Base-by-base conservation (phyloP, 2,329 filamentous ascomycete species). In the Alternaria arbusti region DNA sequence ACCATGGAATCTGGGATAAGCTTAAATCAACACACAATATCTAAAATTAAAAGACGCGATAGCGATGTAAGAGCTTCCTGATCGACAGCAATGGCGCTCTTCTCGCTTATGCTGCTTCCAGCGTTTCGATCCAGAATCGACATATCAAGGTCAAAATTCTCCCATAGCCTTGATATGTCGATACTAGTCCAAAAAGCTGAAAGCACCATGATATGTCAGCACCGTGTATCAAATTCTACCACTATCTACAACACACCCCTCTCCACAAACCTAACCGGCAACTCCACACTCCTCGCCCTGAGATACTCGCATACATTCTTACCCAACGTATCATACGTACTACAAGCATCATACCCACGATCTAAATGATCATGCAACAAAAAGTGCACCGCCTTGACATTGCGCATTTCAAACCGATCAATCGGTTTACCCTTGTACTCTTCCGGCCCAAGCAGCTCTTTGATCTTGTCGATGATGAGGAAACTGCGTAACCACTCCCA, bases 241-340 rank as follows among this genome's bases (percentile, higher is more conserved):
- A 40, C n/a, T 0, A 36, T 9, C 28, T 67, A 74, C 54, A 74
- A 61, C 9, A 69, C 28, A 2, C 44, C 20, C 69, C 82, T 75
- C 45, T 82, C 74, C 23, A 84, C 69, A 70, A 84, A 85, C 47
- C 71, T 67, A 25, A 78, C 78, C 5, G 83, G 83, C 4, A 85
- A 70, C 60, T 85, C 82, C 0, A 85, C 81, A n/a, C 75, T 77
- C 65, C 81, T 82, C 22, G 80, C 80, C 50, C 83, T 70, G 55
- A 85, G 51, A 66, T 83, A 85, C 76, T 85, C 83, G 13, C 74
- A 79, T 43, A 79, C 74, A 22, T 83, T 83, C 77, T 85, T 85
- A 0, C 83, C 84, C 13, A 85, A 69, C 1, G 80, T 82, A 68
- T 85, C 84, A 49, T 84, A 83, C 1, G 78, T 78, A 51, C 75